Evolutionary conservation across 2,329 filamentous ascomycete species (phyloP).

Genomic region (Sclerotiophoma versabilis): DNA sequence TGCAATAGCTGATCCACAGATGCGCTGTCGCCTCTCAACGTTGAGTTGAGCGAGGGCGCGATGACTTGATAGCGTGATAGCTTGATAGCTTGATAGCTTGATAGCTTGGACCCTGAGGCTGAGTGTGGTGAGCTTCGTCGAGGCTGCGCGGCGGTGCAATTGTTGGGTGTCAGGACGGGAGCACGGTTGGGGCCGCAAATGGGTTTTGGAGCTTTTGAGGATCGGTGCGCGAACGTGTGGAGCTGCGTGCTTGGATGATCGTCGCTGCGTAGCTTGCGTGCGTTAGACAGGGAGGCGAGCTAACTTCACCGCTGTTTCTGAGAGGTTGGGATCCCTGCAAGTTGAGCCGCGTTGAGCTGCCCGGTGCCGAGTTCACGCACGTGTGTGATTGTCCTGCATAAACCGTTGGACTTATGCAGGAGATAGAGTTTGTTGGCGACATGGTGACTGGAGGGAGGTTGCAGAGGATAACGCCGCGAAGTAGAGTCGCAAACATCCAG

Average conservation of each 20-base stretch:
- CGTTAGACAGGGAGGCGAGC: slow-evolving; percentile 21
- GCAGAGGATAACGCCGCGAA: not conserved
- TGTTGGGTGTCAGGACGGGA: not conserved
- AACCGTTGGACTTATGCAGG: slow-evolving; percentile 11
- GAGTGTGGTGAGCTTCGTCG: not conserved
- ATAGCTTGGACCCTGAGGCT: slow-evolving; percentile 1
- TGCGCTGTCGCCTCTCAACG: slow-evolving; percentile 11
- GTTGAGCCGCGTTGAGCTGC: slow-evolving; percentile 5
- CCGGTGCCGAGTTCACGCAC: slow-evolving; percentile 20
- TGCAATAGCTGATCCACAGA: not conserved
- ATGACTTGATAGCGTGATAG: too few species aligned
- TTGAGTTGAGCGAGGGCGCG: not conserved
- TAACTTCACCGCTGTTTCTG: slow-evolving; percentile 28
- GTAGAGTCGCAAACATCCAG: not conserved
- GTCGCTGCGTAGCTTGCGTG: slow-evolving; percentile 7
- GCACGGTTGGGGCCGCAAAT: slow-evolving; percentile 28
- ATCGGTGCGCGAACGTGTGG: slow-evolving; percentile 38
- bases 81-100: too few species aligned
- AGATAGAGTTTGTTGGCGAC: not conserved
- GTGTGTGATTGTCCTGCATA: slow-evolving; percentile 30
- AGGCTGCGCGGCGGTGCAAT: too few species aligned
- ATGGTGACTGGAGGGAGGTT: too few species aligned
- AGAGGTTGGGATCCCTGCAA: slow-evolving; percentile 26
- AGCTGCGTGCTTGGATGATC: slow-evolving; percentile 21
- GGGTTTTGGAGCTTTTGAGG: slow-evolving; percentile 11